Base-by-base conservation (phyloP, 1,284 basidiomycete species). In the Tylopilus orsonianus region DNA sequence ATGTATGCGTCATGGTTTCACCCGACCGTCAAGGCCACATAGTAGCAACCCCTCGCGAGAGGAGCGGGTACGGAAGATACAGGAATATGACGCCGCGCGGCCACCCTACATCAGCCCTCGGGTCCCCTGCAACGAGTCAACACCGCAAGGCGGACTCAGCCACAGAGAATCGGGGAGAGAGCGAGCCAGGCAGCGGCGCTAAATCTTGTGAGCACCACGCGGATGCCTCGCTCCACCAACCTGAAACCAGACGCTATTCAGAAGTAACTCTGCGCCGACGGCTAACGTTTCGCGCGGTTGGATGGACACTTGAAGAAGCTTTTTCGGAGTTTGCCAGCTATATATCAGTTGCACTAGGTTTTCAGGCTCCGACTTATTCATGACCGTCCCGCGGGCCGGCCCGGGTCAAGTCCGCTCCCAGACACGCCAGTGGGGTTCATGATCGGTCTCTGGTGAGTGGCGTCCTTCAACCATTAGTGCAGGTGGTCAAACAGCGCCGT, bases 1-100 rank as follows among this genome's bases (percentile, higher is more conserved):
- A n/a, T 86, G 84, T 85, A 61, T 74, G 71, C 78, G 71, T 79
- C 80, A 87, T 87, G 85, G 84, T 86, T 85, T 85, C 59, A 79
- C 81, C 79, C 76, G 67, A 80, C 84, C 80, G 80, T 86, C 84
- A 85, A 78, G 52, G 81, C 78, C 75, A 84, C 83, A 77, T 84
- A 86, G 82, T 82, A 75, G 77, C 84, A 73, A 68, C 69, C 50
- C 61, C 60, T 56, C 62, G 45, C 16, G 29, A 49, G 47, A 52
- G 57, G 41, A 61, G 63, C 46, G 57, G 71, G 67, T 86, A 85
- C 80, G 78, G 82, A 75, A 79, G 77, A 80, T 82, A 75, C 70
- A 83, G 81, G 81, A 84, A 87, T 86, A 87, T 87, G 78, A 83
- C 78, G 79, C 78, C 74, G 72, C 74, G 61, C 60, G 58, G 57